Base-by-base conservation (phyloP, 371 early-diverging fungal genomes). In the Actinomortierella wolfii region DNA sequence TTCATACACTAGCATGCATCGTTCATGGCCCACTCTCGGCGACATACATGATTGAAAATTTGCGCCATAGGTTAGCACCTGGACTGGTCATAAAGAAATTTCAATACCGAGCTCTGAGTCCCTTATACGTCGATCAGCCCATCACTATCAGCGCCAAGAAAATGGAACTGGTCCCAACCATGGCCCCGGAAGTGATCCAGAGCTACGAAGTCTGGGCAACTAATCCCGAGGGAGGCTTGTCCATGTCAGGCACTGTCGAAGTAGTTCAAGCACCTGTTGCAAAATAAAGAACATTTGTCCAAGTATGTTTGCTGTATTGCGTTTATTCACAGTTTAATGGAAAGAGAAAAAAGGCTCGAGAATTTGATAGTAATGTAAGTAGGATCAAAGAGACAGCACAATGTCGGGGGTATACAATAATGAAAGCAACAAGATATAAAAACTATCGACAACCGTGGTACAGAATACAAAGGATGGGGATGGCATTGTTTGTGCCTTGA, bases 1-100 rank as follows among this genome's bases (percentile, higher is more conserved):
- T 44, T 44, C 7, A 15, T 9, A 41, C 41, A 7, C 41, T 20
- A 83, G 89, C 80, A 8, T 86, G 88, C 51, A 59, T 94, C n/a
- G 92, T 93, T 18, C 94, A 93, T 65, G 93, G 94, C 0, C 95
- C 95, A 25, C 75, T 94, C 26, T 90, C 92, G 8, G 82, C 86
- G 34, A 93, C 94, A 1, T 71, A 89, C 23, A 74, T 93, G 51
- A 73, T 92, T 26, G 84, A 89, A 54, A 65, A 84, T 28, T 58
- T 90, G 15, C 73, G 79, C 14, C 61, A 76, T n/a, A 63, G 83
- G 41, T 63, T 83, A 40, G 69, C 76, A 2, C 45, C 59, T 2
- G 46, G 56, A 3, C 59, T 49, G 23, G 29, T 56, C 21, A 67
- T 86, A 11, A 66, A 64, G 44, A 71, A 76, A 28, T 93, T 92